Evolutionary conservation across 768 basidiomycete species (phyloP).

Genomic region (Termitomyces bulborhizus): DNA sequence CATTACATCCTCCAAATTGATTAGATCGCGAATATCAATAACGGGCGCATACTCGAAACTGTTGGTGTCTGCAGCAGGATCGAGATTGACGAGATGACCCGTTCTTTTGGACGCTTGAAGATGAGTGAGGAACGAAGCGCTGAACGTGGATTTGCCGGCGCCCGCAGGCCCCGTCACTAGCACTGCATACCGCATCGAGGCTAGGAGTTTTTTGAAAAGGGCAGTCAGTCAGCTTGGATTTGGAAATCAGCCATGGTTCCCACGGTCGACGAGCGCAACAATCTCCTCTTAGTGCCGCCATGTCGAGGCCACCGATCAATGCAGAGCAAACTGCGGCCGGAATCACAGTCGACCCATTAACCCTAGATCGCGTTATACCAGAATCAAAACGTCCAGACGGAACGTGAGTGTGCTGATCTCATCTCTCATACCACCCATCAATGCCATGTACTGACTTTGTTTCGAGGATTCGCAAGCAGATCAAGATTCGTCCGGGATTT

Average conservation of each 20-base stretch:
- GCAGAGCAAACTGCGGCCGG: constrained; percentile 69
- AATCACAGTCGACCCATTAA: constrained; percentile 80
- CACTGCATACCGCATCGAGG: constrained; percentile 78
- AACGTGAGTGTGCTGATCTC: constrained; percentile 47
- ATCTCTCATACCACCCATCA: constrained; percentile 1
- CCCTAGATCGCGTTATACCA: constrained; percentile 84
- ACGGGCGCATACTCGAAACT: constrained; percentile 90
- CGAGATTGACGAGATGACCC: constrained; percentile 93
- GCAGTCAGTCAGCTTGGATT: too few species aligned
- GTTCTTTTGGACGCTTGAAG: constrained; percentile 74
- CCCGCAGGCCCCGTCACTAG: constrained; percentile 95
- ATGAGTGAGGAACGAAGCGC: constrained; percentile 83
- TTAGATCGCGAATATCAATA: constrained; percentile 91
- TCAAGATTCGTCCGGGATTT: constrained; percentile 88
- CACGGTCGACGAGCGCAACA: constrained; percentile 10
- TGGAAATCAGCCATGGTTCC: constrained; percentile 2
- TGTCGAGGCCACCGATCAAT: constrained; percentile 75
- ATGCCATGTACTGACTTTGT: constrained; percentile 8
- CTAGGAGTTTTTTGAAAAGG: background rate
- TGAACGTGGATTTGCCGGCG: constrained; percentile 96
- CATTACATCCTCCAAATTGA: constrained; percentile 95
- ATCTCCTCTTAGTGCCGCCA: constrained; percentile 22
- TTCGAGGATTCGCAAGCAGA: constrained; percentile 74
- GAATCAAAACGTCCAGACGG: constrained; percentile 80
- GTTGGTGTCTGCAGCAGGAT: constrained; percentile 83